A percentile compares a stretch with the other conserved stretches of the same genome.
These are phyloP conservation scores for Aspergillus flavus DNA, from an alignment of 2,329 filamentous ascomycete species.

Conservation along the genomic window DNA sequence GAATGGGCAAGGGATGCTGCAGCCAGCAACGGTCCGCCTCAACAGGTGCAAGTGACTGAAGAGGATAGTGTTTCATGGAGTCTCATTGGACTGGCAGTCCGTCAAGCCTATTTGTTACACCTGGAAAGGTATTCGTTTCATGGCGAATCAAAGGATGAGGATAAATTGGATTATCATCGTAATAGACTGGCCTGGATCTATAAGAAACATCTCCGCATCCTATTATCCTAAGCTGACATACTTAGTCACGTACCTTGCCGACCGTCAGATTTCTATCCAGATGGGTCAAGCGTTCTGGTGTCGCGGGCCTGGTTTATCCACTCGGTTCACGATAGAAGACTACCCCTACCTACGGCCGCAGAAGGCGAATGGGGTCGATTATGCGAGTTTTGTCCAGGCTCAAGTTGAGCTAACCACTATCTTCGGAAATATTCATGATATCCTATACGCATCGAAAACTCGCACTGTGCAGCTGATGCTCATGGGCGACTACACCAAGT, in stretches of 20 bases:
- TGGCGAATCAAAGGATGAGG: background rate
- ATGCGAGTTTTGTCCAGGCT: conserved; percentile 7
- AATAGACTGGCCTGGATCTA: conserved; percentile 19
- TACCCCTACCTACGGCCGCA: conserved; percentile 13
- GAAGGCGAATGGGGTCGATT: background rate
- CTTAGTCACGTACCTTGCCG: conserved; percentile 17
- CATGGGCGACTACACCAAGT: conserved; percentile 8
- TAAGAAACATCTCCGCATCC: background rate
- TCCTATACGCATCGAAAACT: conserved; percentile 6
- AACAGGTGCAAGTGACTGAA: background rate
- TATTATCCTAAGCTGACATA: background rate
- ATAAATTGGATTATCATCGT: background rate
- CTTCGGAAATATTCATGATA: conserved; percentile 5
- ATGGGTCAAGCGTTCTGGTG: conserved; percentile 23
- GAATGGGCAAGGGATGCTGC: background rate
- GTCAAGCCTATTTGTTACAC: conserved; percentile 25
- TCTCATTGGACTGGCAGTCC: conserved; percentile 25
- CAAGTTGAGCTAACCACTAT: conserved; percentile 10
- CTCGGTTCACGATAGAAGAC: conserved; percentile 19
- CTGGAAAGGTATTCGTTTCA: conserved; percentile 23
- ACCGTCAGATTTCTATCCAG: conserved; percentile 21
- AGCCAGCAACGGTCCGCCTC: background rate
- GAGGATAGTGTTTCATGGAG: conserved; percentile 29
- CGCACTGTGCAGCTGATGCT: conserved; percentile 1
- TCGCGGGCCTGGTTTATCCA: conserved; percentile 17